Conservation (phyloP, 2,329 filamentous ascomycete genomes). For the Calonectria pauciramosa region DNA sequence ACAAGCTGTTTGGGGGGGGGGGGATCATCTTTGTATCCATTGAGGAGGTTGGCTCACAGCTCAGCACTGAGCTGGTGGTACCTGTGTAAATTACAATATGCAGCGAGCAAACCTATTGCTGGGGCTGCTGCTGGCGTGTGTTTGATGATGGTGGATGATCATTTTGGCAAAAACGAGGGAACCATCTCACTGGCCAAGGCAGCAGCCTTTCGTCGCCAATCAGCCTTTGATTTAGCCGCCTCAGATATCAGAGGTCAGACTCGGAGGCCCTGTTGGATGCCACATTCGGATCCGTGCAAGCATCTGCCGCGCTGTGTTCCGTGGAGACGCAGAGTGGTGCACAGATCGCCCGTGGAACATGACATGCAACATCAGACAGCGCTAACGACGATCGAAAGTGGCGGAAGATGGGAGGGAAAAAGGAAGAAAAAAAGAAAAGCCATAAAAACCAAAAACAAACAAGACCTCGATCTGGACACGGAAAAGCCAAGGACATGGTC, state of each 20-base stretch:
- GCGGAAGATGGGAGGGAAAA: background rate
- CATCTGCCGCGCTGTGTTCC: constrained; percentile 26
- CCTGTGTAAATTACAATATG: background rate
- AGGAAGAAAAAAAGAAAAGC: background rate
- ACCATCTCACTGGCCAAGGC: constrained; percentile 16
- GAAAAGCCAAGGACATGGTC: background rate
- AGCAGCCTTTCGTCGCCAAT: constrained; percentile 8
- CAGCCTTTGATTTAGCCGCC: constrained; percentile 4
- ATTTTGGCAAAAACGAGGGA: background rate
- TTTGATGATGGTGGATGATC: constrained; percentile 3
- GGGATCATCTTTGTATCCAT: background rate
- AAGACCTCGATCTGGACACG: background rate
- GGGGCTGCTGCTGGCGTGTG: background rate
- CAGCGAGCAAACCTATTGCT: background rate
- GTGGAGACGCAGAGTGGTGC: constrained; percentile 20
- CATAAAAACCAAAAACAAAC: background rate
- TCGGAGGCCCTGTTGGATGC: constrained; percentile 21
- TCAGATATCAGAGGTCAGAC: constrained; percentile 16
- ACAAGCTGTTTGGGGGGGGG: background rate
- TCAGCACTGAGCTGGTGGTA: background rate
- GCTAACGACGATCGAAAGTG: constrained; percentile 6
- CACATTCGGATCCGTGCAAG: constrained; percentile 32
- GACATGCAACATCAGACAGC: constrained; percentile 21
- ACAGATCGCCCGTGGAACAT: constrained; percentile 30
- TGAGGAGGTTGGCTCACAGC: background rate